phyloP scores from a whole-genome alignment of 768 basidiomycete genomes.

The Boletus subparvulus region DNA sequence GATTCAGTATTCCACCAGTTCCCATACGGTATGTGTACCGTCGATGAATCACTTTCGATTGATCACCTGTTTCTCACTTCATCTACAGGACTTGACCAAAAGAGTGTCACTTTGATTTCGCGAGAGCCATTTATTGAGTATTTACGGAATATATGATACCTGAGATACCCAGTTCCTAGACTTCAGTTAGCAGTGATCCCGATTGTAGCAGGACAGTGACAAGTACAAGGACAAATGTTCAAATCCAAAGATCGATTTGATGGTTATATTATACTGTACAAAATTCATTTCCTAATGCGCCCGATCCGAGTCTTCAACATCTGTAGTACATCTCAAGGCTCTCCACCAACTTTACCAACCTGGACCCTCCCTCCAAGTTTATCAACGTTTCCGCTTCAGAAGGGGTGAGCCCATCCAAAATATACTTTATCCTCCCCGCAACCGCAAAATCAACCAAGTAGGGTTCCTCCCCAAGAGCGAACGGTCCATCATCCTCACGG shows the following conservation, averaged over 20 bases:
- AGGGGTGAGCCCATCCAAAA: slow-evolving; percentile 5
- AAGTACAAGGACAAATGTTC: too few species aligned
- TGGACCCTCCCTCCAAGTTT: slow-evolving; percentile 8
- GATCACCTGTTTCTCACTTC: background rate
- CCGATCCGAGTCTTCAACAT: background rate
- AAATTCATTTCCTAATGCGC: too few species aligned
- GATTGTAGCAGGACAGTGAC: too few species aligned
- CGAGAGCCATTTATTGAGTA: too few species aligned
- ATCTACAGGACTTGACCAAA: slow-evolving; percentile 13
- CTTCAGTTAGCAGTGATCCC: background rate
- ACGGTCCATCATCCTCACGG: background rate
- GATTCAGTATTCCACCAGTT: slow-evolving; percentile 12
- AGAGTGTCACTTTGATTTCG: slow-evolving; percentile 8
- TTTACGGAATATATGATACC: slow-evolving; percentile 2
- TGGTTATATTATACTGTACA: too few species aligned
- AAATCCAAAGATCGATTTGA: too few species aligned
- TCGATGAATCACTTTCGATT: background rate
- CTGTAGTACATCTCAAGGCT: slow-evolving; percentile 17
- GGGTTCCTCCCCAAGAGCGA: slow-evolving; percentile 16
- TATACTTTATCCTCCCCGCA: slow-evolving; percentile 20
- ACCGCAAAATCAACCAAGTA: slow-evolving; percentile 21
- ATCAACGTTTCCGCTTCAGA: slow-evolving; percentile 8
- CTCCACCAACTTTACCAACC: slow-evolving; percentile 13
- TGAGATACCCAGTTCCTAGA: background rate
- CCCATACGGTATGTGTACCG: slow-evolving; percentile 6